Evolutionary conservation across 2,329 filamentous ascomycete genomes (phyloP).

Genomic region (Leptodontidium sp.): DNA sequence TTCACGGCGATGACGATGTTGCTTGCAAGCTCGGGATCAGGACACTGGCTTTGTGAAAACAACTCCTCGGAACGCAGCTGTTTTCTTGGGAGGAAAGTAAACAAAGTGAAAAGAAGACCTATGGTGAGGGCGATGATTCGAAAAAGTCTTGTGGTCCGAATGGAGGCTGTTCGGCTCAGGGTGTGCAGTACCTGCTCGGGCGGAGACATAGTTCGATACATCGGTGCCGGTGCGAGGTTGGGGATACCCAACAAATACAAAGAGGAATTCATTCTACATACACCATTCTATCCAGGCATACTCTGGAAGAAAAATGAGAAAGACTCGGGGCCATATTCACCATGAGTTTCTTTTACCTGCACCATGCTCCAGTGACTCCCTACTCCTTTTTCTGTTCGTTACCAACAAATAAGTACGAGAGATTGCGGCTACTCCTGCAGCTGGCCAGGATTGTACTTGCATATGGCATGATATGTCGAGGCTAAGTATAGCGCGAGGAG

Average conservation of each 20-base stretch:
- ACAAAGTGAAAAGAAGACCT: not conserved
- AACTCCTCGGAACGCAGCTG: not conserved
- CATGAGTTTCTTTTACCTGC: not conserved
- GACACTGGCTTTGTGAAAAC: not conserved
- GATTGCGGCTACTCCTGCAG: not conserved
- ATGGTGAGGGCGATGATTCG: not conserved
- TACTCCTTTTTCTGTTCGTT: not conserved
- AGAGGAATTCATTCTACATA: not conserved
- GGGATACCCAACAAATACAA: not conserved
- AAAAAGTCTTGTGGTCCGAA: not conserved
- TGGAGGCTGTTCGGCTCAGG: not conserved
- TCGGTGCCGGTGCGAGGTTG: not conserved
- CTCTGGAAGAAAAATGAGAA: not conserved
- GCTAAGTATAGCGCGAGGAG: not conserved
- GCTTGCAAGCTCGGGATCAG: not conserved
- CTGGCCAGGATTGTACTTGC: no score
- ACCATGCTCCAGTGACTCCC: not conserved
- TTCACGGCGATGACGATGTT: constrained; percentile 56
- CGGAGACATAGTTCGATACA: constrained; percentile 11
- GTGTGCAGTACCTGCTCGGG: not conserved
- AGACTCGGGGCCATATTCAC: not conserved
- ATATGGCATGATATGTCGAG: not conserved
- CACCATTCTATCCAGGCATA: not conserved
- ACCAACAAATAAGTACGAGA: not conserved
- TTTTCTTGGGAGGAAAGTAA: not conserved